Conservation (phyloP, 2,329 filamentous ascomycete species). For the Cercospora zeae-maydis region DNA sequence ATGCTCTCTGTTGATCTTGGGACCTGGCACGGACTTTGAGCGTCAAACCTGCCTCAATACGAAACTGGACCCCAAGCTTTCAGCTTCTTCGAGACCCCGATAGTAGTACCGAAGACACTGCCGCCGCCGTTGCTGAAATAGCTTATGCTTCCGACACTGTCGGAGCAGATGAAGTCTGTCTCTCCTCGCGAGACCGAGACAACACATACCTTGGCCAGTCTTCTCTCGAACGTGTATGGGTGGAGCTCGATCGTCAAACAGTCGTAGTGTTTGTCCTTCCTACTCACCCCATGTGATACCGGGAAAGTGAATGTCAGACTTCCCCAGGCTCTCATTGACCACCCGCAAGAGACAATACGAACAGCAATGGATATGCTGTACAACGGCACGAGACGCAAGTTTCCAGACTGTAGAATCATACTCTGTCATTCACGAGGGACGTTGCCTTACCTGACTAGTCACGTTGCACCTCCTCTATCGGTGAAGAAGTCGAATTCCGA, state of each 20-base stretch:
- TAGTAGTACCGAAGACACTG: neutral
- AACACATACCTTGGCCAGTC: neutral
- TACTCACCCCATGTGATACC: neutral
- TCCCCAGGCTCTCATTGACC: neutral
- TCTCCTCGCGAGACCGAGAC: neutral
- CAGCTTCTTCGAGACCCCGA: neutral
- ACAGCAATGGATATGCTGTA: neutral
- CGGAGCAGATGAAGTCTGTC: neutral
- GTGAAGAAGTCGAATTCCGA: neutral
- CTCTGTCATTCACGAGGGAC: neutral
- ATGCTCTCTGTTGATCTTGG: no score
- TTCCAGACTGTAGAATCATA: neutral
- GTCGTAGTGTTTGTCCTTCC: neutral
- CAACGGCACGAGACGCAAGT: neutral
- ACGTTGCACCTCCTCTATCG: neutral
- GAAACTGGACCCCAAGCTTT: neutral
- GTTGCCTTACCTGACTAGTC: neutral
- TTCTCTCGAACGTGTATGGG: neutral
- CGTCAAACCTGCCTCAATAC: neutral
- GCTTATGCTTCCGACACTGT: neutral
- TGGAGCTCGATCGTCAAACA: neutral
- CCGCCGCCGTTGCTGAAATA: neutral
- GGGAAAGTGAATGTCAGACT: neutral
- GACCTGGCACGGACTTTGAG: neutral
- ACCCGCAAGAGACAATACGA: neutral